Conservation (phyloP, 1,139 yeast genomes). For the Saccharomyces hybrid region DNA sequence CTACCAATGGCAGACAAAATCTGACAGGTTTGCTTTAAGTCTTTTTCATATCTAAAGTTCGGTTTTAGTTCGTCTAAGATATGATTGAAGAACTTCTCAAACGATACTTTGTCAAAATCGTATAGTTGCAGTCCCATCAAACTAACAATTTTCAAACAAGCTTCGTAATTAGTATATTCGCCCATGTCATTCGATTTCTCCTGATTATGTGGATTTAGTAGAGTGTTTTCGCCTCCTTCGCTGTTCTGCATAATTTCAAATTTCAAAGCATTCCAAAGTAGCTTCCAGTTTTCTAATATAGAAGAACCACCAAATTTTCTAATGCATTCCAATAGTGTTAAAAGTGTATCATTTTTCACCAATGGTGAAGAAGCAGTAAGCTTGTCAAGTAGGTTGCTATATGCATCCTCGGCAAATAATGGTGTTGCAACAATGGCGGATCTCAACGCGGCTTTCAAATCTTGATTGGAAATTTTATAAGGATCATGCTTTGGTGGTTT, state of each 20-base stretch:
- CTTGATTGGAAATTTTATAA: slow-evolving; percentile 67
- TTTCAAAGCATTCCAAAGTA: slow-evolving; percentile 82
- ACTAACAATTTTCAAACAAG: background rate
- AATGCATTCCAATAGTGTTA: slow-evolving; percentile 54
- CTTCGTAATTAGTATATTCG: background rate
- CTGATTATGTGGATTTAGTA: slow-evolving; percentile 8
- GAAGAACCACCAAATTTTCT: slow-evolving; percentile 42
- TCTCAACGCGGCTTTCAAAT: slow-evolving; percentile 53
- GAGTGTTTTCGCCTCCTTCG: slow-evolving; percentile 32
- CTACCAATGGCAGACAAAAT: slow-evolving; percentile 52
- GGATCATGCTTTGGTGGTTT: slow-evolving; percentile 91
- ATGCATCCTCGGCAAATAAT: slow-evolving; percentile 61
- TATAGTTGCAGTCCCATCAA: slow-evolving; percentile 26
- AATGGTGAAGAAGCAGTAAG: slow-evolving; percentile 71
- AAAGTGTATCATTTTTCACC: slow-evolving; percentile 70
- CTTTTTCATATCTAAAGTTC: slow-evolving; percentile 46
- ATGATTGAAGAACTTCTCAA: slow-evolving; percentile 35
- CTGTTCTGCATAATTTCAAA: slow-evolving; percentile 79
- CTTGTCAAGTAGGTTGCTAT: slow-evolving; percentile 75
- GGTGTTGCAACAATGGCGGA: slow-evolving; percentile 57
- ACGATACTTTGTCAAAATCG: slow-evolving; percentile 25
- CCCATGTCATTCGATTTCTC: background rate
- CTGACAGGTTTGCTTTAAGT: slow-evolving; percentile 51
- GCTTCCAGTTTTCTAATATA: slow-evolving; percentile 54
- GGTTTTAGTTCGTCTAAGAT: slow-evolving; percentile 52